Percentiles rank a stretch among this genome's conserved stretches.
Evolutionary conservation across 305 asterid genomes (phyloP).

Genomic region (Solanum hybrid): DNA sequence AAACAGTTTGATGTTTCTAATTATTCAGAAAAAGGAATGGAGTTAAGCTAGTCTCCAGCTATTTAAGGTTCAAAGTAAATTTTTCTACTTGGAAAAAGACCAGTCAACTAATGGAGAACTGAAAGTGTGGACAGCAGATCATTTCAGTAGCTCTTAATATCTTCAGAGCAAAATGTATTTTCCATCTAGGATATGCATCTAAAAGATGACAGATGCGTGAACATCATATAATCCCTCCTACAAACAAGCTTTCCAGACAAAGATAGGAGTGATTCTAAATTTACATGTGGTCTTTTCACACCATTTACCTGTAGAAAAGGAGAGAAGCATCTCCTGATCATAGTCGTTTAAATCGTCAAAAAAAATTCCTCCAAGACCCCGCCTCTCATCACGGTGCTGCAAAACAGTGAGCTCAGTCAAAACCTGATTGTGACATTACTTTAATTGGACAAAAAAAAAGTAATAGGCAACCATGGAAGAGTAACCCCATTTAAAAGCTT

Average conservation of each 20-base stretch:
- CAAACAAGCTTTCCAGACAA: not conserved
- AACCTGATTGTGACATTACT: not conserved
- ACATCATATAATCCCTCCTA: not conserved
- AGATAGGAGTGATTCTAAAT: not conserved
- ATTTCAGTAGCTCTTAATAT: not conserved
- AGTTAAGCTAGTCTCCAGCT: not conserved
- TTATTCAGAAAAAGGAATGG: not conserved
- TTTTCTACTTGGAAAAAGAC: not conserved
- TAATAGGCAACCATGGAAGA: not conserved
- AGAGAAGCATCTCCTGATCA: conserved; percentile 97
- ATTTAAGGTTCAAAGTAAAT: not conserved
- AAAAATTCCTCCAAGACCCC: conserved; percentile 98
- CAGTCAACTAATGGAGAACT: not conserved
- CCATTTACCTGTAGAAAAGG: conserved; percentile 86
- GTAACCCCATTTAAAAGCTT: not conserved
- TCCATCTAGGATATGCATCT: not conserved
- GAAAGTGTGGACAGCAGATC: not conserved
- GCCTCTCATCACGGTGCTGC: conserved; percentile 97
- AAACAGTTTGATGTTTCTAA: not conserved
- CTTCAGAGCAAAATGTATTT: not conserved
- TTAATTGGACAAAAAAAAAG: not conserved
- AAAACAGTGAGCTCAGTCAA: conserved; percentile 1
- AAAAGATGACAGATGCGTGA: not conserved
- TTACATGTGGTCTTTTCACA: not conserved
- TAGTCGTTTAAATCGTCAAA: conserved; percentile 85